Percentiles rank a stretch among this genome's conserved stretches.
These are phyloP conservation scores for Symbiodinium pilosum DNA, from an alignment of 73 alveolate genomes.

Conservation along the genomic window DNA sequence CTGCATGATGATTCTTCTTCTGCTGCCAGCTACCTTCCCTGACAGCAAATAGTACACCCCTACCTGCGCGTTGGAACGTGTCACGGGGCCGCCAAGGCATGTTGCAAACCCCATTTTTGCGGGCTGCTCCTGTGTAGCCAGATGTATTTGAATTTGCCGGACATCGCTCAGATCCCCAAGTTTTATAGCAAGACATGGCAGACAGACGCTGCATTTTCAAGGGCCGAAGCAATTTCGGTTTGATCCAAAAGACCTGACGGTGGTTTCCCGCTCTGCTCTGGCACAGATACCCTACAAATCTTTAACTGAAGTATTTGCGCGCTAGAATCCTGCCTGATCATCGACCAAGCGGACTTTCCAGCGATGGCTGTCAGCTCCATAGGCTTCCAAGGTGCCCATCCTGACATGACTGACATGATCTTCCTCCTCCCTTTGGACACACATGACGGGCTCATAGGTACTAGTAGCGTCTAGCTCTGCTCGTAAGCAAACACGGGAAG, in stretches of 20 bases:
- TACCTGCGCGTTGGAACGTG: no score
- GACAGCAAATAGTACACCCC: no score
- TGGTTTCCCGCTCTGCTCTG: neutral
- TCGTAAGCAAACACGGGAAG: no score
- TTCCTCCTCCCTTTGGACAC: no score
- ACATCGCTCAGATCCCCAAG: neutral
- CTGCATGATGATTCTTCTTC: no score
- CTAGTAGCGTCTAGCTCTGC: no score
- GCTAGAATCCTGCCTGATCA: constrained; percentile 18
- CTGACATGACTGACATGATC: neutral
- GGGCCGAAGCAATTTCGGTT: constrained; percentile 69
- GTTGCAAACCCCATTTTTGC: no score
- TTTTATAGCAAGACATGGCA: neutral
- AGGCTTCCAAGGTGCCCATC: constrained; percentile 73
- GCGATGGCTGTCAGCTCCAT: constrained; percentile 90
- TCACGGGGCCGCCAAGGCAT: no score
- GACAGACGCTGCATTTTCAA: constrained; percentile 72
- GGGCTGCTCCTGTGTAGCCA: no score
- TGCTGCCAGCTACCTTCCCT: no score
- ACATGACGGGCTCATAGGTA: no score
- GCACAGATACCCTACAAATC: neutral
- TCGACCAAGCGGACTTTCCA: constrained; percentile 72
- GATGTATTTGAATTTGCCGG: neutral
- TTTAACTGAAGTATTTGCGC: no score
- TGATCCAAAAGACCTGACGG: constrained; percentile 79